Evolutionary conservation across 495 filamentous ascomycete species (phyloP), one percentile per base, ranked within the genome.

Genomic region (Neurospora sp.): DNA sequence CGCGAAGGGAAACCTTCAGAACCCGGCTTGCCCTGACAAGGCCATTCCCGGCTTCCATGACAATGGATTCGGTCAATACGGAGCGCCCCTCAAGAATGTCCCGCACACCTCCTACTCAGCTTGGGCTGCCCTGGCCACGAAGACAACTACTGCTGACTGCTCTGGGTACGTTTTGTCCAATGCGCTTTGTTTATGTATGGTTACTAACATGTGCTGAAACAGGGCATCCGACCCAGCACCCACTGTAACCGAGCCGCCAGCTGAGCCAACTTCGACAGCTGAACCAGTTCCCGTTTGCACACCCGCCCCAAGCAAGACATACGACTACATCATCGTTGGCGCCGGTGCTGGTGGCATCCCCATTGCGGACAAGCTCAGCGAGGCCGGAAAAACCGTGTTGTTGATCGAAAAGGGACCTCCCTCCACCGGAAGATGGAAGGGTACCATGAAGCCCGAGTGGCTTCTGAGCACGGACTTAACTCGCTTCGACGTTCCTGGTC

Each of bases 401-500:
- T 84, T 92, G 38, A 86, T 92, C 73, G 90, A 92, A 81, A 87
- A 87, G 74, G 90, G 89, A 28, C 87, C 88, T 13, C 86, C 89
- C 70, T 88, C 87, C 21, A 88, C 88, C 19, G 88, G 85, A 69
- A 80, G 84, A 71, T 89, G 85, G 82, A 86, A 88, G 45, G 90
- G 90, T 66, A 85, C 78, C n/a, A 76, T 85, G 77, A 85, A 83
- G 74, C 89, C 90, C 31, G 85, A 86, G 17, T 91, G 91, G 86
- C 85, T 92, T 24, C 80, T 83, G 39, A 88, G 88, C 38, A 89
- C 89, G 69, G 87, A 88, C 54, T 82, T 94, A 39, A 93, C 91
- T 48, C 85, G 90, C 21, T 92, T 93, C 76, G 92, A 94, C 77
- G 87, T 94, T 11, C 92, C 92, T 5, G 92, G 92, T 71, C 85